Evolutionary conservation across 768 basidiomycete species (phyloP).

Genomic region (Boletus sp.): DNA sequence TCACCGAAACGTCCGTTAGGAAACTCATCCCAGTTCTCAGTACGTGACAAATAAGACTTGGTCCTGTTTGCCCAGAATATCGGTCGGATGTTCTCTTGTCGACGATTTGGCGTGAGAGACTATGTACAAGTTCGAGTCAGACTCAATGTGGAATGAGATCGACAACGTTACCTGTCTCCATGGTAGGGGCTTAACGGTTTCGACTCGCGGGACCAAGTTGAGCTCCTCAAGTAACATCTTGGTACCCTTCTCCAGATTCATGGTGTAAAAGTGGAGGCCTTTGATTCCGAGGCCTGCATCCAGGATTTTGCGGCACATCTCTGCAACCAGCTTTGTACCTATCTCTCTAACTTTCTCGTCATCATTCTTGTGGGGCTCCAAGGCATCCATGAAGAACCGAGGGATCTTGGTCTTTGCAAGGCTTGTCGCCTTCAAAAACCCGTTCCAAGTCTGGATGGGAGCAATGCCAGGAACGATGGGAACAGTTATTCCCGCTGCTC

Average conservation of each 20-base stretch:
- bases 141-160: background rate
- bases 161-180: constrained; percentile 80
- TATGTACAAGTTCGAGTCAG: constrained; percentile 27
- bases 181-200: constrained; percentile 91
- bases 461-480: constrained; percentile 94
- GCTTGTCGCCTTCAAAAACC: constrained; percentile 79
- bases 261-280: constrained; percentile 94
- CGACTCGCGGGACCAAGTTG: constrained; percentile 79
- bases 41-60: constrained; percentile 92
- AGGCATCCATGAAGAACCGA: constrained; percentile 62
- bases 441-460: constrained; percentile 96
- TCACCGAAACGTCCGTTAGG: constrained; percentile 99
- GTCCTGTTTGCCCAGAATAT: constrained; percentile 99
- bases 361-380: constrained; percentile 86
- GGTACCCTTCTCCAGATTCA: constrained; percentile 95
- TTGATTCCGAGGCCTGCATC: constrained; percentile 75
- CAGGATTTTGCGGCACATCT: constrained; percentile 89
- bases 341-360: constrained; percentile 91
- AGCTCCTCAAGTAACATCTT: constrained; percentile 94
- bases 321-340: constrained; percentile 91
- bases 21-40: constrained; percentile 99
- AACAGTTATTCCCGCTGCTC: constrained; percentile 81
- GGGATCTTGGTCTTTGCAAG: constrained; percentile 81
- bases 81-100: constrained; percentile 89
- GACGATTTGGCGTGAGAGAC: constrained; percentile 90